These are phyloP conservation scores for Litchi chinensis DNA, from an alignment of 345 rosid species.

Conservation along the genomic window DNA sequence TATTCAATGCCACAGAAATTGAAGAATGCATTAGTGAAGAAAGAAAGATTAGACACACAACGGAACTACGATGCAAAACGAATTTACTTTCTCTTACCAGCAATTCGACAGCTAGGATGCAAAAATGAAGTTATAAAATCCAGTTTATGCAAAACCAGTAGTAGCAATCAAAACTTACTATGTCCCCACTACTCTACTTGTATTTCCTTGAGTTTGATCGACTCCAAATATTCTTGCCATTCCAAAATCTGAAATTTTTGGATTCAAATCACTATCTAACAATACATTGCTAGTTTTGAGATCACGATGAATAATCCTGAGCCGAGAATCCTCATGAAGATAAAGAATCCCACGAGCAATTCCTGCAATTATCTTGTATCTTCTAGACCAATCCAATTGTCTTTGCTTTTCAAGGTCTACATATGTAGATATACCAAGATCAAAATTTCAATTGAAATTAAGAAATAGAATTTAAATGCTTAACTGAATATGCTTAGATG, in stretches of 20 bases:
- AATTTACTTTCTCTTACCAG: neutral
- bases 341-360: slow-evolving; percentile 53
- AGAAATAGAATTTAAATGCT: neutral
- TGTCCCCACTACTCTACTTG: slow-evolving; percentile 58
- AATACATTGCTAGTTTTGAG: slow-evolving; percentile 61
- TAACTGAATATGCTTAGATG: neutral
- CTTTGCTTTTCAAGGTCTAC: slow-evolving; percentile 41
- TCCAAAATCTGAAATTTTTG: slow-evolving; percentile 77
- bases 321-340: slow-evolving; percentile 52
- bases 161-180: slow-evolving; percentile 40
- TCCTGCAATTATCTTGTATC: slow-evolving; percentile 47
- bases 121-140: no score
- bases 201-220: slow-evolving; percentile 38
- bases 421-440: neutral
- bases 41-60: neutral
- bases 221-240: slow-evolving; percentile 54
- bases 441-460: neutral
- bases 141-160: neutral
- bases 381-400: slow-evolving; percentile 50
- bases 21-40: neutral
- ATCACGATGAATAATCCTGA: slow-evolving; percentile 67
- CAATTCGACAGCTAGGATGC: neutral
- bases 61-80: neutral
- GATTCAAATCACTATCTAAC: slow-evolving; percentile 54
- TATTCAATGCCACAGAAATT: no score